Evolutionary conservation across 1,284 basidiomycete genomes (phyloP).

Genomic region (Caloboletus firmus): DNA sequence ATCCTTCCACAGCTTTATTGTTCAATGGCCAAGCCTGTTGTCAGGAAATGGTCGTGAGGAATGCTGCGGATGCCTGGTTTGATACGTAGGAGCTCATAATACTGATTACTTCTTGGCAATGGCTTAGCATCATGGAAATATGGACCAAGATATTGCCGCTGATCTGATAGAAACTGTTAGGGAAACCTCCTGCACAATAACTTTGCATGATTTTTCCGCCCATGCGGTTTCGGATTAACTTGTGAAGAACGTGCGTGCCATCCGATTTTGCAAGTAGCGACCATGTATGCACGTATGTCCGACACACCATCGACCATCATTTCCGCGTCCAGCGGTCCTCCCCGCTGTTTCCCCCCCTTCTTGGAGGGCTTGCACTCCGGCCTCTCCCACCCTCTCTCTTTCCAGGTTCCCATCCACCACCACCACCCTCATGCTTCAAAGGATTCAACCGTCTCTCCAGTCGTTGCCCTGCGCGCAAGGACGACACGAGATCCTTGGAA

Average conservation of each 20-base stretch:
- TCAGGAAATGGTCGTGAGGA: slow-evolving; percentile 44
- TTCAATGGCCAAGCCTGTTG: slow-evolving; percentile 78
- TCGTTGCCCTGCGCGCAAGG: slow-evolving; percentile 80
- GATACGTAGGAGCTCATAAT: slow-evolving; percentile 13
- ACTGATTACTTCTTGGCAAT: neutral
- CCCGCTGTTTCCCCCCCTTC: slow-evolving; percentile 59
- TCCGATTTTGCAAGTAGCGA: neutral
- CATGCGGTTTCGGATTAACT: too few relatives aligned
- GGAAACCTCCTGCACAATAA: neutral
- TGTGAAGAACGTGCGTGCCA: too few relatives aligned
- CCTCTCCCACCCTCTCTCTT: slow-evolving; percentile 62
- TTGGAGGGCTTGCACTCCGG: slow-evolving; percentile 71
- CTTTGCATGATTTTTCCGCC: neutral
- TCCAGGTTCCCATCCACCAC: slow-evolving; percentile 77
- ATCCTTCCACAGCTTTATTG: slow-evolving; percentile 61
- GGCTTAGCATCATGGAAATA: neutral
- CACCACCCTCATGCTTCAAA: slow-evolving; percentile 55
- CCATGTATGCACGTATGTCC: neutral
- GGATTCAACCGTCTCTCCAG: slow-evolving; percentile 79
- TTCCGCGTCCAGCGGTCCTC: slow-evolving; percentile 78
- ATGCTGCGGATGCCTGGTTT: slow-evolving; percentile 68
- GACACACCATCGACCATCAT: slow-evolving; percentile 22
- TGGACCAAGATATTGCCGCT: neutral
- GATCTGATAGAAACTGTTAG: too few relatives aligned
- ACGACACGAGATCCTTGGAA: slow-evolving; percentile 76